Base-by-base conservation (phyloP, 2,329 filamentous ascomycete species). In the Calonectria crousiana region DNA sequence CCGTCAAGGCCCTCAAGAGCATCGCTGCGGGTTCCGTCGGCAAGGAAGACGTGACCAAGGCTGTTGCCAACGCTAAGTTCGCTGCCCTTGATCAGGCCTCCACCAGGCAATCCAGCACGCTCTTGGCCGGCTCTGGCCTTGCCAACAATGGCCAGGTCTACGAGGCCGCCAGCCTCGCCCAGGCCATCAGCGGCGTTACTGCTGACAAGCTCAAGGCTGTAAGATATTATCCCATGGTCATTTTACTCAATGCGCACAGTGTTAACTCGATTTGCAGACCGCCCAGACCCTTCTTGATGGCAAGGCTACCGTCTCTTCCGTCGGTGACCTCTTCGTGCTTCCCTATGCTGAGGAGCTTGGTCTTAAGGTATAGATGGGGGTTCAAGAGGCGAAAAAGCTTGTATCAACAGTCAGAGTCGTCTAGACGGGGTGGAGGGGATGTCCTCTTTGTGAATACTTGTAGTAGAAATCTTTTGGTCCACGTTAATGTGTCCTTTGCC, bases 331-430 rank as follows among this genome's bases (percentile, higher is more conserved):
- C 81, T 94, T 95, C 86, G 91, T 93, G 82, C 92, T 99, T 84
- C 97, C 97, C 72, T 99, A 93, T 84, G 97, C 95, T 79, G 95
- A 96, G 87, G 97, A 99, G 84, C 90, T 99, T 85, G 97, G 96
- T 81, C 91, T 99, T 84, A 95, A 93, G 85, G 95, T 98, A 91
- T 99, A 97, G 91, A 92, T 78, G 74, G 79, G 74, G 76, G 75
- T 80, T 77, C 76, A 78, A 78, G 76, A 76, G 80, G 80, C 78
- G 80, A 74, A 81, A 83, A 81, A 84, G 80, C 82, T 82, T 87
- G 85, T 87, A 87, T 79, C 84, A 87, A 86, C 83, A 87, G 82
- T 85, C 79, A 82, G 78, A 82, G 81, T 84, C 80, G 82, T 83
- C 81, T 85, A 86, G 85, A 85, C 79, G 79, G 79, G 79, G 81